These are phyloP conservation scores for Colletotrichum endophyticum DNA, from an alignment of 2,329 filamentous ascomycete genomes.

Conservation along the genomic window DNA sequence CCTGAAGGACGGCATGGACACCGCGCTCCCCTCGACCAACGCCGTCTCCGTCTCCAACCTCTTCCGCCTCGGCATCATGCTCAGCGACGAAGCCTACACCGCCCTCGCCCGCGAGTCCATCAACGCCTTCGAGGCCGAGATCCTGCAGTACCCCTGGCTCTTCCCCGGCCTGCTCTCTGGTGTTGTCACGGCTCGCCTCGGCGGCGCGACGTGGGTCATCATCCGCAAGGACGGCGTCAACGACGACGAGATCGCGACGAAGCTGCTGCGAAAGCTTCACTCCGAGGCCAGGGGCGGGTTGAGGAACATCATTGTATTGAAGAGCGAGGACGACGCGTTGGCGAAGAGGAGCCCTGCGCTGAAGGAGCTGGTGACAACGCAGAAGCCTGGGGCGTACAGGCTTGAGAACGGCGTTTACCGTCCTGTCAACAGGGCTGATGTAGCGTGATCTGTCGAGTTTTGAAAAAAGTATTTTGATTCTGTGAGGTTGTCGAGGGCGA, in stretches of 20 bases:
- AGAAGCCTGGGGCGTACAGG: constrained; percentile 23
- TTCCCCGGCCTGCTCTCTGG: constrained; percentile 81
- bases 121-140: constrained; percentile 87
- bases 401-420: constrained; percentile 24
- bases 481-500: neutral
- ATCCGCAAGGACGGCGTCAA: constrained; percentile 20
- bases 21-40: constrained; percentile 88
- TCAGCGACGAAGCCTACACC: constrained; percentile 69
- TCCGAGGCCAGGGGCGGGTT: constrained; percentile 31
- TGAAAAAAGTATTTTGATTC: neutral
- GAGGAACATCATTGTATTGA: constrained; percentile 27
- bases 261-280: constrained; percentile 23
- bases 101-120: constrained; percentile 75
- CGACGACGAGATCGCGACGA: constrained; percentile 10
- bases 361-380: constrained; percentile 14
- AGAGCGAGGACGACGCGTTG: constrained; percentile 22
- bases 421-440: constrained; percentile 22
- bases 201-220: constrained; percentile 52
- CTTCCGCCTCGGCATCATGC: constrained; percentile 75
- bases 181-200: constrained; percentile 77
- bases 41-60: constrained; percentile 86
- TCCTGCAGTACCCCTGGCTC: constrained; percentile 91
- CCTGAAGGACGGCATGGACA: constrained; percentile 95
- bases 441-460: neutral
- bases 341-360: constrained; percentile 26